These are phyloP conservation scores for Solanum stenotomum DNA, from an alignment of 257 asterid species.

Conservation along the genomic window DNA sequence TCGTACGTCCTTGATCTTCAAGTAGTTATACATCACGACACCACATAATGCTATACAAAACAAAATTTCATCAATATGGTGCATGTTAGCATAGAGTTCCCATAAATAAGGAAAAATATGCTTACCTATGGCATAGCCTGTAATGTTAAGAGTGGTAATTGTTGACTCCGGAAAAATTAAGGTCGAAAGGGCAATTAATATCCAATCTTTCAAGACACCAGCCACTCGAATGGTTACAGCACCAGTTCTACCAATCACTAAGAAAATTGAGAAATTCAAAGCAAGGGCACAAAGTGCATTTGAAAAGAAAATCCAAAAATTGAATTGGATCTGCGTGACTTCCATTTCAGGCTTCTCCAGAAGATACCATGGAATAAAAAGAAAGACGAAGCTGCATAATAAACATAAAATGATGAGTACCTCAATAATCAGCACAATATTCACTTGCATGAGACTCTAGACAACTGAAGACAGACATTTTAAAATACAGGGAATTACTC, in stretches of 20 bases:
- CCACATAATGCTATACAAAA: conserved; percentile 75
- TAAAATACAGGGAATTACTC: not conserved
- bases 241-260: conserved; percentile 95
- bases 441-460: not conserved
- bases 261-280: conserved; percentile 89
- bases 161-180: conserved; percentile 87
- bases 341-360: conserved; percentile 95
- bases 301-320: conserved; percentile 92
- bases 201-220: conserved; percentile 98
- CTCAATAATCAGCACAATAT: not conserved
- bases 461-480: not conserved
- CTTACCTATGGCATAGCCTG: conserved; percentile 92
- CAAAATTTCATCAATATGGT: not conserved
- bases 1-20: conserved; percentile 54
- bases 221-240: conserved; percentile 98
- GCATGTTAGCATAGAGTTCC: not conserved
- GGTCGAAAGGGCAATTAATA: conserved; percentile 87
- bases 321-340: conserved; percentile 76
- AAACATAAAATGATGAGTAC: not conserved
- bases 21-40: conserved; percentile 61
- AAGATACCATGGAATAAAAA: conserved; percentile 94
- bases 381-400: conserved; percentile 76
- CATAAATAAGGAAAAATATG: conserved; percentile 3
- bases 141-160: conserved; percentile 72
- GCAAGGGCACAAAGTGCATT: conserved; percentile 93